Conservation (phyloP, 1,284 basidiomycete genomes). For the Tetrapyrgos nigripes region DNA sequence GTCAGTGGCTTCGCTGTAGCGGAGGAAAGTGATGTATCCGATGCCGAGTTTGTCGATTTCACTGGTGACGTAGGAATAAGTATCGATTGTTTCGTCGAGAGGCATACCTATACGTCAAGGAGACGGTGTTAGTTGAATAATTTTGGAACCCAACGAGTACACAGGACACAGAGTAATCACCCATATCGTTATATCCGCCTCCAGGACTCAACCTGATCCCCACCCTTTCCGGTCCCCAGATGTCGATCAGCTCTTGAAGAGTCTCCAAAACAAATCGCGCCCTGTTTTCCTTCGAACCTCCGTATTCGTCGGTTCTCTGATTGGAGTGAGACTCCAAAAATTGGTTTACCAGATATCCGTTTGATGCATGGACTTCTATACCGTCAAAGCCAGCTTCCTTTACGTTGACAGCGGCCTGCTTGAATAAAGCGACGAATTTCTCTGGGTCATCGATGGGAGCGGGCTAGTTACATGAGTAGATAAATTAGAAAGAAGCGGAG, state of each 20-base stretch:
- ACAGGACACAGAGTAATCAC: no score
- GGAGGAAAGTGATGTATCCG: conserved; percentile 16
- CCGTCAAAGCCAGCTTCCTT: conserved; percentile 33
- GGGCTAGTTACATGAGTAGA: not conserved
- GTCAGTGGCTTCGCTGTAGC: conserved; percentile 10
- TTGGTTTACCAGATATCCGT: conserved; percentile 53
- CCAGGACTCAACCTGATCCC: conserved; percentile 49
- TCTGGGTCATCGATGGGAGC: conserved; percentile 23
- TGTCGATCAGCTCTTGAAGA: conserved; percentile 37
- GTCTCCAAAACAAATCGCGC: conserved; percentile 48
- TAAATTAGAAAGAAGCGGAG: not conserved
- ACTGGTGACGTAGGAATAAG: conserved; percentile 18
- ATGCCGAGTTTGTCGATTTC: conserved; percentile 20
- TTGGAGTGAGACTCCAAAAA: conserved; percentile 50
- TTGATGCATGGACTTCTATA: conserved; percentile 45
- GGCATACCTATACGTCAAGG: no score
- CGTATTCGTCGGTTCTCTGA: conserved; percentile 55
- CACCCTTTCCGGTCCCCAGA: conserved; percentile 47
- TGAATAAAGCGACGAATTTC: conserved; percentile 40
- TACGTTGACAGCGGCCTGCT: conserved; percentile 46
- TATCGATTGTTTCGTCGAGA: conserved; percentile 24
- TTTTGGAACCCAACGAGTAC: no score
- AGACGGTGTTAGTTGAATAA: no score
- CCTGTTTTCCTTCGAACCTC: conserved; percentile 53
- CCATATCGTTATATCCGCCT: conserved; percentile 38